These are phyloP conservation scores for Vanilla planifolia DNA, from an alignment of 106 monocot species.

Conservation along the genomic window DNA sequence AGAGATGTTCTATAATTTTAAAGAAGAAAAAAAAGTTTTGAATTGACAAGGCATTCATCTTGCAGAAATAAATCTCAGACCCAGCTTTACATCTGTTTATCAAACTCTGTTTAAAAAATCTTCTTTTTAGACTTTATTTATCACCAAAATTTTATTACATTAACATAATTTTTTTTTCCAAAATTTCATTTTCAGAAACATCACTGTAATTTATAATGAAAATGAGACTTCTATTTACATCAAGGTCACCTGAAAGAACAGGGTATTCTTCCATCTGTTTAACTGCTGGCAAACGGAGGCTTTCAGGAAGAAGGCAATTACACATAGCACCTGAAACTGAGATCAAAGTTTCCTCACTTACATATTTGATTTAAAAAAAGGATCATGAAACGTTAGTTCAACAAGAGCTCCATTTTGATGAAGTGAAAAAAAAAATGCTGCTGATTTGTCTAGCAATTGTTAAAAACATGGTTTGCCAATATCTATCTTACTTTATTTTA, in stretches of 20 bases:
- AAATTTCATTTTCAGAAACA: no score
- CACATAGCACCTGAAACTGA: conserved; percentile 70
- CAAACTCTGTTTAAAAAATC: no score
- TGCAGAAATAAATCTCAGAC: neutral
- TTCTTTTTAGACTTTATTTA: no score
- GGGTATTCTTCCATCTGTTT: conserved; percentile 75
- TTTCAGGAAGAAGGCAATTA: conserved; percentile 87
- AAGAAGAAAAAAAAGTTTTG: neutral
- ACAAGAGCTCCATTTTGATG: neutral
- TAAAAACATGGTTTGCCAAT: no score
- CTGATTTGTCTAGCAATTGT: no score
- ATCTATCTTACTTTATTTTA: no score
- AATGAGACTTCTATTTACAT: neutral
- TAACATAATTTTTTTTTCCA: no score
- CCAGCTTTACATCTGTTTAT: no score
- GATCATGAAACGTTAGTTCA: neutral
- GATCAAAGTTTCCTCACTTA: neutral
- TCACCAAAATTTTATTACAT: no score
- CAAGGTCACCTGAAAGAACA: conserved; percentile 53
- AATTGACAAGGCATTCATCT: neutral
- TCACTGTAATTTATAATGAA: no score
- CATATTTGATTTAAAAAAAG: neutral
- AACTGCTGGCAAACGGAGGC: conserved; percentile 54
- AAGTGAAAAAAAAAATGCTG: neutral
- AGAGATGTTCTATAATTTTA: neutral